Evolutionary conservation across 2,329 filamentous ascomycete species (phyloP), one percentile per base, ranked within the genome.

Genomic region (Hypoxylon sp.): DNA sequence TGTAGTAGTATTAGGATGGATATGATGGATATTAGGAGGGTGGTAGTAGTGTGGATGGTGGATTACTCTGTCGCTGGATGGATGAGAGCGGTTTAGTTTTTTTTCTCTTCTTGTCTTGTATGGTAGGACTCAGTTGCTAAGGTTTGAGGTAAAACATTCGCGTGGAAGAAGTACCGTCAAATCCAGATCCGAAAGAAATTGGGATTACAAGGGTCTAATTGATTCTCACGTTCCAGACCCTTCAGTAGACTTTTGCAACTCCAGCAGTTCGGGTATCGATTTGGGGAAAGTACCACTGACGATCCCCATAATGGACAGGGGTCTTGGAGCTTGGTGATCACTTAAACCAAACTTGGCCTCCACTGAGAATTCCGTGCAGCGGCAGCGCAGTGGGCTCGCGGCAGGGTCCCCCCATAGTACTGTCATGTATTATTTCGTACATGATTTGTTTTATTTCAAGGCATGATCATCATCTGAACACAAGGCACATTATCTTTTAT

Each of bases 151-250:
- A 69, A 67, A 69, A 65, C 67, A 61, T 67, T 65, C 64, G 67
- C 67, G 60, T 67, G 60, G 58, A 56, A 63, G 49, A 51, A 70
- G 67, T 70, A 70, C 67, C 67, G 67, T 70, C 52, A 58, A 70
- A 62, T 63, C 56, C 65, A 70, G 62, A 60, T 68, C 69, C 67
- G 67, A 70, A 51, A 63, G 69, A 72, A 68, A 72, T 72, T 72
- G 69, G 67, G 67, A 62, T 70, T 67, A 50, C 69, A 68, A 65
- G 69, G 69, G 67, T 72, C 62, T 68, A 64, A 63, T 48, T 70
- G 64, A 66, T 57, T 64, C 60, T 62, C 62, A 63, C 63, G 67
- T 70, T 72, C 67, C 69, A 72, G 69, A 67, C 69, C 67, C 52
- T 63, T 49, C 41, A 57, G 41, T 63, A 57, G 62, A 60, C 62